phyloP scores from a whole-genome alignment of 257 asterid genomes.

The Solanum bulbocastanum region DNA sequence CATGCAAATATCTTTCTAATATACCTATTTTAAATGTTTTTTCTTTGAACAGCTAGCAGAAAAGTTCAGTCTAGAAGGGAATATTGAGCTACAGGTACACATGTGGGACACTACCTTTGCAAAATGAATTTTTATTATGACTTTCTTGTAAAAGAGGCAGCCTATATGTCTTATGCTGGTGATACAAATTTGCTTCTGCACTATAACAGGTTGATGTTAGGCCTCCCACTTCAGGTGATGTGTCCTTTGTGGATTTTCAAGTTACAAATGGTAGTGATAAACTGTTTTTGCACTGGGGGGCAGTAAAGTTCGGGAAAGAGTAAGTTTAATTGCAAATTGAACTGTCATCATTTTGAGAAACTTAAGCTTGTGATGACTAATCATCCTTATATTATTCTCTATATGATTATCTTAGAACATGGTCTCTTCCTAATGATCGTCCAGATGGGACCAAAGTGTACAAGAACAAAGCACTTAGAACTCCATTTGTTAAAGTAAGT shows the following conservation, averaged over 20 bases:
- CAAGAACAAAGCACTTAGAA: conserved; percentile 71
- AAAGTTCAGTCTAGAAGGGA: conserved; percentile 71
- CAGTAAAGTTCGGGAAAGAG: conserved; percentile 40
- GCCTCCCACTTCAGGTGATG: conserved; percentile 46
- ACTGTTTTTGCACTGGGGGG: conserved; percentile 93
- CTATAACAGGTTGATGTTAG: conserved; percentile 69
- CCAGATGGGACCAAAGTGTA: conserved; percentile 82
- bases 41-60: conserved; percentile 39
- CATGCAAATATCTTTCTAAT: not conserved
- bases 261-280: conserved; percentile 38
- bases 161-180: not conserved
- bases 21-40: not conserved
- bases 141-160: not conserved
- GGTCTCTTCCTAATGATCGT: conserved; percentile 70
- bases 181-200: not conserved
- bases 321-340: conserved; percentile 23
- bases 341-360: not conserved
- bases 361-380: not conserved
- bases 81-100: conserved; percentile 74
- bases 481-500: conserved; percentile 79
- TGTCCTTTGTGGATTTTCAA: conserved; percentile 40
- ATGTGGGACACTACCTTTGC: not conserved
- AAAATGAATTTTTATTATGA: not conserved
- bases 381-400: not conserved
- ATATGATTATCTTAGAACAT: conserved; percentile 33